Base-by-base conservation (phyloP, 2,329 filamentous ascomycete species). In the Epichloe festucae region DNA sequence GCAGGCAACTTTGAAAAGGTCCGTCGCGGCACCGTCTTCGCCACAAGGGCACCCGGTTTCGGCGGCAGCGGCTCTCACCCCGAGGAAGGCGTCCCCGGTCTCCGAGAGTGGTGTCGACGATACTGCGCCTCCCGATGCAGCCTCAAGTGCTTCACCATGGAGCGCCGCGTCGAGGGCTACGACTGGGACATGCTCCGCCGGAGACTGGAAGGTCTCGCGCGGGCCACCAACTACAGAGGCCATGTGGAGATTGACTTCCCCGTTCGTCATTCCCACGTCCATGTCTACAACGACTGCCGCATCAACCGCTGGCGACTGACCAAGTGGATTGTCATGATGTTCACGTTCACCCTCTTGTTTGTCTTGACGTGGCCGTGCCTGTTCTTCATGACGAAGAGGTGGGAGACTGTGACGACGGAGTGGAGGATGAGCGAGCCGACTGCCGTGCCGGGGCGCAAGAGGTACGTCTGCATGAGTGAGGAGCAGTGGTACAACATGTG, bases 281-380 rank as follows among this genome's bases (percentile, higher is more conserved):
- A 84, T 49, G 73, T 87, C 46, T 86, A 84, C 68, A 85, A 79
- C 50, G 71, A 76, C 4, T 78, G 77, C 57, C 72, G 68, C 48
- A 70, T 80, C 54, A 89, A 87, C 61, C 66, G 71, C 34, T 85
- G 82, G 78, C 79, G 86, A 0, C 69, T 81, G 45, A 82, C 74
- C 1, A 63, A 62, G 6, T 87, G 81, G 81, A 70, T 88, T 44
- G 70, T 75, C 42, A 78, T 78, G 72, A 44, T 87, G 10, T 87
- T 82, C 67, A 81, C 78, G 61, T 63, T 86, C 5, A 81, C 81
- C 0, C 79, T 88, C 54, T 65, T 85, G 12, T 85, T 85, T 74
- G 60, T 89, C 52, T 72, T 89, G 57, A 71, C 77, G 3, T 89
- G 85, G 85, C 85, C 85, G 0, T 76, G 78, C 52, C 72, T 89